Percentiles rank a stretch among this genome's conserved stretches.
Conservation (phyloP, 2,329 filamentous ascomycete genomes). For the Dissoconium aciculare region DNA sequence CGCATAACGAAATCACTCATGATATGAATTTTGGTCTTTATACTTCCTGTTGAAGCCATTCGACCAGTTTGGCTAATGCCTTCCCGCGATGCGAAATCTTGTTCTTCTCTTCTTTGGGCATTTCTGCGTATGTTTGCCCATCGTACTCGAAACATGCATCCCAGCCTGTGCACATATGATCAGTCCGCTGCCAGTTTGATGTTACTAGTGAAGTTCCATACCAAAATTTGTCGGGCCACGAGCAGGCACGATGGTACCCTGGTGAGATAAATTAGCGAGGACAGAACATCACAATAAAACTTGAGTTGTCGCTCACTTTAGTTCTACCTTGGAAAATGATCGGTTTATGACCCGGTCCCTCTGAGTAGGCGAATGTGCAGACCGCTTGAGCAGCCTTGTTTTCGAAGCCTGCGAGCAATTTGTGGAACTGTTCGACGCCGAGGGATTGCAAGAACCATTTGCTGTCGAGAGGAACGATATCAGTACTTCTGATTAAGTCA, state of each 20-base stretch:
- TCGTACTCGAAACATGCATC: conserved; percentile 92
- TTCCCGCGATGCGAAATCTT: conserved; percentile 79
- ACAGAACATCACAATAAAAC: not conserved
- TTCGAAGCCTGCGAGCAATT: conserved; percentile 71
- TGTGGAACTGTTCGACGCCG: conserved; percentile 75
- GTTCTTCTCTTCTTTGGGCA: conserved; percentile 81
- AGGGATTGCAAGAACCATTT: conserved; percentile 86
- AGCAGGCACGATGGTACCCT: conserved; percentile 70
- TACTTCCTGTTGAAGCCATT: conserved; percentile 43
- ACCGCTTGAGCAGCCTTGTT: conserved; percentile 89
- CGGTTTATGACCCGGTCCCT: conserved; percentile 69
- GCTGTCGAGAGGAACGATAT: conserved; percentile 41
- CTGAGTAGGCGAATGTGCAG: conserved; percentile 86
- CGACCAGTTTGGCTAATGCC: conserved; percentile 73
- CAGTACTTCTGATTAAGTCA: too few relatives aligned
- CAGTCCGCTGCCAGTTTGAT: too few relatives aligned
- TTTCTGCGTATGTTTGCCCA: conserved; percentile 86
- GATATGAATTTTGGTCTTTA: too few relatives aligned
- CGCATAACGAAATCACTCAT: not conserved
- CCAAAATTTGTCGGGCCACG: conserved; percentile 72
- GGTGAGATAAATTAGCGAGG: conserved; percentile 1
- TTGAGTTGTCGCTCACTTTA: conserved; percentile 39
- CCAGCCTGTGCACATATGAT: conserved; percentile 52
- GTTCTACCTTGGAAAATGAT: conserved; percentile 87
- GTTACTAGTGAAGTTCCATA: too few relatives aligned